A percentile compares a stretch with the other conserved stretches of the same genome.
Evolutionary conservation across 805 yeast genomes (phyloP).

Genomic region (Metschnikowia similis): DNA sequence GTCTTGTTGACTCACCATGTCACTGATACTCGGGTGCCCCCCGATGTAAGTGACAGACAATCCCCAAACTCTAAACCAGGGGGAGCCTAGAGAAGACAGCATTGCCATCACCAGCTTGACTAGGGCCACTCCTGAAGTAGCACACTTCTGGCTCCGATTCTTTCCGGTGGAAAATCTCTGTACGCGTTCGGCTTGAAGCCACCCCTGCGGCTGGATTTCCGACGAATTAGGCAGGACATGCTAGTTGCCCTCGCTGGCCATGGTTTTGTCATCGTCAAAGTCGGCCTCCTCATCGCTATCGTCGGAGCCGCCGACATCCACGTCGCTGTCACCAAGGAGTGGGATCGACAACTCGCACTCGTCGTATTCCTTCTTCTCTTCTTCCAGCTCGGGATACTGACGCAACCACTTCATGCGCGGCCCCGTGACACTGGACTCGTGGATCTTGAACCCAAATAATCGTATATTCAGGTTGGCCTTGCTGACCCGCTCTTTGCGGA

Average conservation of each 20-base stretch:
- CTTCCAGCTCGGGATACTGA: conserved; percentile 60
- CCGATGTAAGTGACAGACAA: no score
- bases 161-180: neutral
- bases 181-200: neutral
- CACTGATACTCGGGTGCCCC: no score
- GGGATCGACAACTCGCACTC: conserved; percentile 63
- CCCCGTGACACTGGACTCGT: conserved; percentile 72
- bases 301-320: conserved; percentile 22
- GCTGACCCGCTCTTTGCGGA: conserved; percentile 44
- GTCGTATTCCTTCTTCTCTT: conserved; percentile 59
- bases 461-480: conserved; percentile 63
- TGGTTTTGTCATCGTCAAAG: conserved; percentile 37
- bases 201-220: neutral
- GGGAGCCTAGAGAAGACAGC: no score
- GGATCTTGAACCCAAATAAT: conserved; percentile 82
- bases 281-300: conserved; percentile 24
- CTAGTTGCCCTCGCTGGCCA: conserved; percentile 36
- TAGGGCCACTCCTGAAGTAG: neutral
- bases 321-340: conserved; percentile 18
- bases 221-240: neutral
- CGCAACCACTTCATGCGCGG: conserved; percentile 97
- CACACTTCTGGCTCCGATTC: neutral
- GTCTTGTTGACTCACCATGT: no score
- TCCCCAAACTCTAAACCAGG: no score
- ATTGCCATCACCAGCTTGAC: neutral